A percentile compares a stretch with the other conserved stretches of the same genome.
Conservation (phyloP, 257 asterid species). For the Phtheirospermum japonicum region DNA sequence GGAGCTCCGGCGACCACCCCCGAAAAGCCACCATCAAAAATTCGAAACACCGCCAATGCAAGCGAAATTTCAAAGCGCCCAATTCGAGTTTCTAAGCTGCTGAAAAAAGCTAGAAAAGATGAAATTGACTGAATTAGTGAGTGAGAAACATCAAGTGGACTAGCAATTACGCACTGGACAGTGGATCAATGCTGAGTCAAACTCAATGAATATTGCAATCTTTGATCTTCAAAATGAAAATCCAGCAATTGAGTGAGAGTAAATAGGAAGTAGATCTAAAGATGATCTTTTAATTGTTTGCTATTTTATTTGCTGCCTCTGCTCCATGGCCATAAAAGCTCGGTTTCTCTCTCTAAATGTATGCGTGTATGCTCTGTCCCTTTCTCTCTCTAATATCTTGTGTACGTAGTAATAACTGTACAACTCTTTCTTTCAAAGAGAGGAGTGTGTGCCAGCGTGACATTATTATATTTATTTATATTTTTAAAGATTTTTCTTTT, state of each 20-base stretch:
- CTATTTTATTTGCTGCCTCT: slow-evolving; percentile 7
- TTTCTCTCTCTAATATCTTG: slow-evolving; percentile 39
- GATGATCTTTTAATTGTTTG: slow-evolving; percentile 15
- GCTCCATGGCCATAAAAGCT: slow-evolving; percentile 12
- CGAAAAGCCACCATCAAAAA: slow-evolving; percentile 39
- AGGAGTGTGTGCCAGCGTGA: slow-evolving; percentile 24
- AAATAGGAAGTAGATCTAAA: slow-evolving; percentile 40
- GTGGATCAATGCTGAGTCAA: slow-evolving; percentile 40
- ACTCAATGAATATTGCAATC: slow-evolving; percentile 22
- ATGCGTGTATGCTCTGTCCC: slow-evolving; percentile 4
- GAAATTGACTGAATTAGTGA: slow-evolving; percentile 9
- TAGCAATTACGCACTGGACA: slow-evolving; percentile 23
- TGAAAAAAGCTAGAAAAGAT: not conserved
- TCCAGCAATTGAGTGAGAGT: slow-evolving; percentile 32
- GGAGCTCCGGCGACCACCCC: slow-evolving; percentile 77
- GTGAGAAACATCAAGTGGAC: slow-evolving; percentile 24
- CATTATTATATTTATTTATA: not conserved
- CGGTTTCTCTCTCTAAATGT: not conserved
- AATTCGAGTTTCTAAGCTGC: slow-evolving; percentile 26
- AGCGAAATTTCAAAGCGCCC: slow-evolving; percentile 24
- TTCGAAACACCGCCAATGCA: slow-evolving; percentile 16
- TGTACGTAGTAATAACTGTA: slow-evolving; percentile 29
- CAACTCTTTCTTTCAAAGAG: slow-evolving; percentile 24
- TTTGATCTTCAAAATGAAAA: slow-evolving; percentile 29
- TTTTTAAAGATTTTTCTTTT: not conserved